Percentiles rank a stretch among this genome's conserved stretches.
Conservation (phyloP, 495 filamentous ascomycete genomes). For the Hyaloscypha finlandica region DNA sequence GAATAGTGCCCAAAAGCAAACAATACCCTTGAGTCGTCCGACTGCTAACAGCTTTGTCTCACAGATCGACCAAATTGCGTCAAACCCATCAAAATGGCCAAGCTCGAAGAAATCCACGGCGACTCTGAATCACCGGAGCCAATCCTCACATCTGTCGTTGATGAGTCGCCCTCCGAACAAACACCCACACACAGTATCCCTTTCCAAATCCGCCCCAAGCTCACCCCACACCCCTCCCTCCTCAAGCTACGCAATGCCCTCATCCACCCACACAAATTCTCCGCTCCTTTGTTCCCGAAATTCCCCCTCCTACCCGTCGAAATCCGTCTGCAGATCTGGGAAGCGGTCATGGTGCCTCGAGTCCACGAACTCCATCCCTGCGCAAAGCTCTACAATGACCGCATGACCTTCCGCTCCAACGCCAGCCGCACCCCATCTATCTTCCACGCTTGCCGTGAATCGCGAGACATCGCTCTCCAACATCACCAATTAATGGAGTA, state of each 20-base stretch:
- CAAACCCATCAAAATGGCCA: background rate
- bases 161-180: background rate
- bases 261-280: conserved; percentile 10
- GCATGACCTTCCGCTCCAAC: conserved; percentile 33
- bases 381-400: conserved; percentile 28
- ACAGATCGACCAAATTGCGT: background rate
- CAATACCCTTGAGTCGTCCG: background rate
- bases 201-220: background rate
- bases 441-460: conserved; percentile 41
- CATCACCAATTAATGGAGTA: conserved; percentile 29
- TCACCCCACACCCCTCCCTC: conserved; percentile 1
- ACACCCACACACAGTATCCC: background rate
- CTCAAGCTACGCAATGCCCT: conserved; percentile 12
- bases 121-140: background rate
- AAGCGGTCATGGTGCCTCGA: conserved; percentile 17
- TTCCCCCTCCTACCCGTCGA: conserved; percentile 28
- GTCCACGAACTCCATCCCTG: conserved; percentile 34
- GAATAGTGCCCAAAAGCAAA: background rate
- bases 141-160: background rate
- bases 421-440: conserved; percentile 25
- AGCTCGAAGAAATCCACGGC: background rate
- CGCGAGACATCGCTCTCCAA: conserved; percentile 35
- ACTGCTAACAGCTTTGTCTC: background rate
- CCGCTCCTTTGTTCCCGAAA: conserved; percentile 12
- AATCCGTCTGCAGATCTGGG: conserved; percentile 31